Percentiles rank a stretch among this genome's conserved stretches.
These are phyloP conservation scores for Apocynum venetum DNA, from an alignment of 257 asterid genomes.

Conservation along the genomic window DNA sequence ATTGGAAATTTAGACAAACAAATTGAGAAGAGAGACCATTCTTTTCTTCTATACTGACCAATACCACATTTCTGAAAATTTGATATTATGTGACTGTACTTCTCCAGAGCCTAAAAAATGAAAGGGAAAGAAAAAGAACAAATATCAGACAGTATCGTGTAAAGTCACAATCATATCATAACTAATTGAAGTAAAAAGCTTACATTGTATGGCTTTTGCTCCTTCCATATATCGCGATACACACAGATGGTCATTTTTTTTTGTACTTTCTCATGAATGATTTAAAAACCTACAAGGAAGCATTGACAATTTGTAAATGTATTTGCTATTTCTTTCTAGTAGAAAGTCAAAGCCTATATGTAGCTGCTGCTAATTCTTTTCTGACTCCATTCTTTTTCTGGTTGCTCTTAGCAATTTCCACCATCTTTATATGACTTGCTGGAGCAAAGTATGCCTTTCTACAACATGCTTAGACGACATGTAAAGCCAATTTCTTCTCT, in stretches of 20 bases:
- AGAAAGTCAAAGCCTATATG: background rate
- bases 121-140: background rate
- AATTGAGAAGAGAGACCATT: background rate
- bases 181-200: background rate
- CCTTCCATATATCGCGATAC: background rate
- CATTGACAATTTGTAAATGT: background rate
- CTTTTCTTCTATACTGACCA: background rate
- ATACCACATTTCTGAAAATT: background rate
- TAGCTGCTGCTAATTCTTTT: background rate
- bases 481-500: slow-evolving; percentile 26
- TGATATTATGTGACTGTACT: background rate
- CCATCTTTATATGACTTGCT: slow-evolving; percentile 56
- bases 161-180: background rate
- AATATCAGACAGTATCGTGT: background rate
- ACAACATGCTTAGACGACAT: slow-evolving; percentile 59
- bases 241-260: background rate
- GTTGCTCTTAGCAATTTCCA: slow-evolving; percentile 68
- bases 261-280: background rate
- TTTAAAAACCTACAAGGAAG: background rate
- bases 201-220: background rate
- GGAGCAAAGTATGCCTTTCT: slow-evolving; percentile 84
- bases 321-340: background rate
- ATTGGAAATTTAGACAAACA: background rate
- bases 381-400: slow-evolving; percentile 1
- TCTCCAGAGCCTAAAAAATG: background rate